Conservation (phyloP, 495 filamentous ascomycete species). For the Penicilliopsis zonata region DNA sequence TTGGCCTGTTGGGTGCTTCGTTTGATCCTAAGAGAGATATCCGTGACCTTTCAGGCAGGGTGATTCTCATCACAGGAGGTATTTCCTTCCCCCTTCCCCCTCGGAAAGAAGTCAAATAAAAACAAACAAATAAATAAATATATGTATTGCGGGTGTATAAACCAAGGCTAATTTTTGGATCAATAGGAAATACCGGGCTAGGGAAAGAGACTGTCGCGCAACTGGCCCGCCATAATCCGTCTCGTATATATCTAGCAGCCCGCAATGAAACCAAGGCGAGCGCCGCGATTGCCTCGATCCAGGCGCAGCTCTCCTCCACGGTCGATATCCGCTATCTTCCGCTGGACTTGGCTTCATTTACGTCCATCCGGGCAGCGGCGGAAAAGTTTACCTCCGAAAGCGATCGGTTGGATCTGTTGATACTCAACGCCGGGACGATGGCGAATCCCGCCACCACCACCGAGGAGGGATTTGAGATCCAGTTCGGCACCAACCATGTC, state of each 20-base stretch:
- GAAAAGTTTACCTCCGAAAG: slow-evolving; percentile 31
- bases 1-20: slow-evolving; percentile 21
- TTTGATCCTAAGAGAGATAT: slow-evolving; percentile 48
- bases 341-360: slow-evolving; percentile 40
- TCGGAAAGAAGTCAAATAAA: too few relatives aligned
- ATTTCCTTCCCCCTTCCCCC: too few relatives aligned
- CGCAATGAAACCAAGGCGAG: slow-evolving; percentile 41
- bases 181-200: slow-evolving; percentile 58
- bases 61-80: slow-evolving; percentile 54
- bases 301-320: slow-evolving; percentile 24
- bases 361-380: slow-evolving; percentile 37
- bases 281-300: slow-evolving; percentile 38
- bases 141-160: too few relatives aligned
- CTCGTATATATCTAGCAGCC: slow-evolving; percentile 52
- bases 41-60: slow-evolving; percentile 39
- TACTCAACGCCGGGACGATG: slow-evolving; percentile 68
- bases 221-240: slow-evolving; percentile 46
- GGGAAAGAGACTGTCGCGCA: slow-evolving; percentile 52
- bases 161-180: too few relatives aligned
- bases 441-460: slow-evolving; percentile 37
- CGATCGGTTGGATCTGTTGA: slow-evolving; percentile 46
- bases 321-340: slow-evolving; percentile 36
- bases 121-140: too few relatives aligned
- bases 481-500: slow-evolving; percentile 51
- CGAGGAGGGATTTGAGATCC: slow-evolving; percentile 69